Evolutionary conservation across 768 basidiomycete species (phyloP), one percentile per base, ranked within the genome.

Genomic region (Russula olivacea): DNA sequence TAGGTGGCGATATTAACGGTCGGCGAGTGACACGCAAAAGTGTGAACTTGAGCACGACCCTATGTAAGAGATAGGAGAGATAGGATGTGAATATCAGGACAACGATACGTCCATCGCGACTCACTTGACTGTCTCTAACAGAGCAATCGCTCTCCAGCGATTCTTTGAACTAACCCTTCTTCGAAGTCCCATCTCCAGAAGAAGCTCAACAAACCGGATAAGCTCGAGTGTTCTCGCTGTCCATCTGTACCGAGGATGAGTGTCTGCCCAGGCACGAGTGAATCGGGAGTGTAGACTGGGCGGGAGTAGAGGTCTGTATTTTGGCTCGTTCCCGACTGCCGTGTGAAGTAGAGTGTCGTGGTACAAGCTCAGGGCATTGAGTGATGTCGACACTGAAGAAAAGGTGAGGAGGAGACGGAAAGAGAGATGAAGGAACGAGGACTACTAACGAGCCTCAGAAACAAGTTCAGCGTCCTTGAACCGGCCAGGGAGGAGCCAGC

Each of bases 391-490:
- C 58, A 98, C 94, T 98, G 72, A 30, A 40, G 14, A 43, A 23
- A 45, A 38, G 12, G 61, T 60, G 49, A 62, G 36, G 49, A 62
- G 36, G 38, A 32, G 28, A 43, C 55, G 38, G 65, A 58, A 12
- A 51, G 40, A 36, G 55, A 59, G 53, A 58, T 36, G 23, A 63
- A 69, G 50, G 64, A 54, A 21, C 64, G 55, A 65, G 14, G 38
- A 15, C 38, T 40, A 90, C 93, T 81, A 68, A 96, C 95, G 79
- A 70, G 89, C 85, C 83, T 98, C 96, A 14, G 93, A 93, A 63
- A 91, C 94, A 55, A 98, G 78, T 74, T 98, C 95, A 51, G 94
- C 93, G 80, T 98, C 95, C 75, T 93, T 93, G 82, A 98, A 98
- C 67, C 94, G 83, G 64, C 95, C 95, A 49, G 96, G 96, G 49